A percentile compares a stretch with the other conserved stretches of the same genome.
phyloP scores from a whole-genome alignment of 257 asterid species.

The Penstemon barbatus region DNA sequence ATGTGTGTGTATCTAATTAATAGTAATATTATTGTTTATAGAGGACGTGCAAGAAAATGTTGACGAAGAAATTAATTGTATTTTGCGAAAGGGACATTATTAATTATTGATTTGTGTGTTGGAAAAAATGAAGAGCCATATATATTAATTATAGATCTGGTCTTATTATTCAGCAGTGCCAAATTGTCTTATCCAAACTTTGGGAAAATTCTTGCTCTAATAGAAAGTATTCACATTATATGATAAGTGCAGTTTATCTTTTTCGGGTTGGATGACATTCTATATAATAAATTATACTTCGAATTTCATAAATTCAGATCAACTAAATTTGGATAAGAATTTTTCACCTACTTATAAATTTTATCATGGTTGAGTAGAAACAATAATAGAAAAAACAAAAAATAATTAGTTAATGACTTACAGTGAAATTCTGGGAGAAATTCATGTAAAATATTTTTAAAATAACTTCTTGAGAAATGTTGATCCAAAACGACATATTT shows the following conservation, averaged over 20 bases:
- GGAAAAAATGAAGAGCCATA: conserved; percentile 27
- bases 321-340: too few species aligned
- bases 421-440: too few species aligned
- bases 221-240: background rate
- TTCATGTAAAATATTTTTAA: too few species aligned
- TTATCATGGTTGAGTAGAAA: too few species aligned
- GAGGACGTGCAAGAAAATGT: conserved; percentile 95
- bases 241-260: background rate
- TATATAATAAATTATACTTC: background rate
- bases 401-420: too few species aligned
- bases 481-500: too few species aligned
- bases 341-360: too few species aligned
- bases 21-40: conserved; percentile 41
- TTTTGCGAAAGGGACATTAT: conserved; percentile 60
- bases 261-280: background rate
- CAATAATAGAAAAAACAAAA: too few species aligned
- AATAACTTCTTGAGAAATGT: too few species aligned
- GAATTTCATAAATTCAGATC: too few species aligned
- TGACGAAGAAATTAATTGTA: conserved; percentile 44
- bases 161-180: conserved; percentile 17
- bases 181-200: conserved; percentile 23
- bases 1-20: conserved; percentile 17
- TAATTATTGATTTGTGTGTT: conserved; percentile 32
- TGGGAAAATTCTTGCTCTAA: background rate
- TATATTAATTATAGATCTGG: conserved; percentile 25